Percentiles rank a stretch among this genome's conserved stretches.
phyloP scores from a whole-genome alignment of 352 stramenopile genomes.

The Achlya hypogyna region DNA sequence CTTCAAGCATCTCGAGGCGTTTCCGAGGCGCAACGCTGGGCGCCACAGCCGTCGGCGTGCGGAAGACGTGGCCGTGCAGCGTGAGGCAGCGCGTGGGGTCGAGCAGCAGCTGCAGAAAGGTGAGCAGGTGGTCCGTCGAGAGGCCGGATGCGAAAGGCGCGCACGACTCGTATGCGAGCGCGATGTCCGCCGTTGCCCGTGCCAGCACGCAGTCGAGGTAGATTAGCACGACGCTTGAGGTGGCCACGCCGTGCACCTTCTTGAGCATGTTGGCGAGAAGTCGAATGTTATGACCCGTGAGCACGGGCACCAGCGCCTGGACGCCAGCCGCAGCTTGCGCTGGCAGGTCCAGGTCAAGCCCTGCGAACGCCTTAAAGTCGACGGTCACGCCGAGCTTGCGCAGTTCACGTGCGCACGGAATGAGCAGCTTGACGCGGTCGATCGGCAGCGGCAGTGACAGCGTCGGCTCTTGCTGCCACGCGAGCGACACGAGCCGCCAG shows the following conservation, averaged over 20 bases:
- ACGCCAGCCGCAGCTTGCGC: not conserved
- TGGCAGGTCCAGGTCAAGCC: not conserved
- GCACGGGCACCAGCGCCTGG: not conserved
- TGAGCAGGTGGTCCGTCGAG: constrained; percentile 4
- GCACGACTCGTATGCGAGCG: constrained; percentile 2
- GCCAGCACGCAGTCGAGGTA: constrained; percentile 10
- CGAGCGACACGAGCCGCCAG: constrained; percentile 2
- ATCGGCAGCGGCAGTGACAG: not conserved
- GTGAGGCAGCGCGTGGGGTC: not conserved
- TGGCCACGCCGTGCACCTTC: constrained; percentile 5
- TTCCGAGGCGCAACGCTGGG: not conserved
- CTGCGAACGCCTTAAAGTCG: constrained; percentile 9
- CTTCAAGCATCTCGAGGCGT: constrained; percentile 3
- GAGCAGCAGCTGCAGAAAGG: not conserved
- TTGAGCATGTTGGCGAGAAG: not conserved
- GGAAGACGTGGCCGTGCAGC: constrained; percentile 1
- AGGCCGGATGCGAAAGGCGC: not conserved
- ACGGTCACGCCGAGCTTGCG: not conserved
- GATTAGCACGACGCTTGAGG: constrained; percentile 2
- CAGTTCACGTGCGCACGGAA: constrained; percentile 8
- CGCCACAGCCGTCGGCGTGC: not conserved
- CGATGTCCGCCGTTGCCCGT: not conserved
- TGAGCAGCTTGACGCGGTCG: constrained; percentile 11
- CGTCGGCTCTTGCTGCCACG: constrained; percentile 1
- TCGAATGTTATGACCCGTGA: constrained; percentile 4